These are phyloP conservation scores for Arthrinium phaeospermum DNA, from an alignment of 2,329 filamentous ascomycete species.

Conservation along the genomic window DNA sequence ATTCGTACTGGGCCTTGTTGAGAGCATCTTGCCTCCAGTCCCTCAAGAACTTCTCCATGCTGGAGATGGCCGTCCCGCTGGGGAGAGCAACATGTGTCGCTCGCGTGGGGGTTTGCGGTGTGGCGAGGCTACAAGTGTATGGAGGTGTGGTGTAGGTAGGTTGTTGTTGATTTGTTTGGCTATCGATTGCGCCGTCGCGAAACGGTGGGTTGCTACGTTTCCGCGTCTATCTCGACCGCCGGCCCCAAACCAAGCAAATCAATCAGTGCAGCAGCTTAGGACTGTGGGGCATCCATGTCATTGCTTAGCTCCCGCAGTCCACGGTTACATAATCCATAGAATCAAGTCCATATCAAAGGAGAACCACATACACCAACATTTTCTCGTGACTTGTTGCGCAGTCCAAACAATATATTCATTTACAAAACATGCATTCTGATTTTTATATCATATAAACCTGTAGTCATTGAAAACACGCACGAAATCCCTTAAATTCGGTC, in stretches of 20 bases:
- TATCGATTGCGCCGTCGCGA: conserved; percentile 6
- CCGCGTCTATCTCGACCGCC: background rate
- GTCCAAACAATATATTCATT: background rate
- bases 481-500: too few relatives aligned
- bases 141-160: background rate
- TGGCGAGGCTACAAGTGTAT: conserved; percentile 37
- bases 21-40: conserved; percentile 95
- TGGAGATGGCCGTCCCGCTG: conserved; percentile 21
- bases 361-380: background rate
- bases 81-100: conserved; percentile 17
- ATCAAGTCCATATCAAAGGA: background rate
- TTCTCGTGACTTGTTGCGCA: background rate
- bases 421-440: background rate
- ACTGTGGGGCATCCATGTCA: background rate
- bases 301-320: background rate
- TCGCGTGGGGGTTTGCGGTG: conserved; percentile 5
- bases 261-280: background rate
- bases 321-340: background rate
- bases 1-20: conserved; percentile 95
- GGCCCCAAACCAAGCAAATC: background rate
- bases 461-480: too few relatives aligned
- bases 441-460: too few relatives aligned
- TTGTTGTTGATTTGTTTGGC: conserved; percentile 5
- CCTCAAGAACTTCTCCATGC: conserved; percentile 91
- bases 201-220: background rate